A percentile compares a stretch with the other conserved stretches of the same genome.
Conservation (phyloP, 2,329 filamentous ascomycete genomes). For the Xylariaceae sp. region DNA sequence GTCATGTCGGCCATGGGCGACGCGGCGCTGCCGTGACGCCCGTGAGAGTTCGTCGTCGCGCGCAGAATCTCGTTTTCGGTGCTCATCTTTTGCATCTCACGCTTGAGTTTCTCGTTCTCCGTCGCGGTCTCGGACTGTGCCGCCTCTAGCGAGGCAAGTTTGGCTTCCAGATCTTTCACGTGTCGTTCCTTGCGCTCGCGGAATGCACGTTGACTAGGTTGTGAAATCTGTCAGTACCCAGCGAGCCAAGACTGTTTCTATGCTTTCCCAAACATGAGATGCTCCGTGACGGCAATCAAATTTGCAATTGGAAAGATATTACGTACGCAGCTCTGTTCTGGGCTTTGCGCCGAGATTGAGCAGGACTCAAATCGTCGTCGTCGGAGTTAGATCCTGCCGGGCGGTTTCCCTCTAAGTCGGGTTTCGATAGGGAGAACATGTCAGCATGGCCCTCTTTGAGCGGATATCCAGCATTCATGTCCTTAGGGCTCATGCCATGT, state of each 20-base stretch:
- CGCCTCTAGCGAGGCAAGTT: slow-evolving; percentile 71
- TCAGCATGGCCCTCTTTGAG: slow-evolving; percentile 29
- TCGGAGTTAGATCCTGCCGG: slow-evolving; percentile 48
- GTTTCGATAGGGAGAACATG: slow-evolving; percentile 34
- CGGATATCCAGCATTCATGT: slow-evolving; percentile 15
- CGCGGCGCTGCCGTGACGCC: slow-evolving; percentile 33
- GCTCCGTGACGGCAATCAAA: not conserved
- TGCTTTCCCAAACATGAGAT: not conserved
- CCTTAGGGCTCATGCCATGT: slow-evolving; percentile 26
- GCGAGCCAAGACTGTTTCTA: not conserved
- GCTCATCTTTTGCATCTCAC: slow-evolving; percentile 73
- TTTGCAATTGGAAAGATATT: not conserved
- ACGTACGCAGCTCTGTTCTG: slow-evolving; percentile 59
- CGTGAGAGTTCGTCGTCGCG: slow-evolving; percentile 56
- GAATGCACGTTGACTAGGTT: slow-evolving; percentile 79
- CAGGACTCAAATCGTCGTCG: slow-evolving; percentile 50
- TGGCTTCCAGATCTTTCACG: slow-evolving; percentile 86
- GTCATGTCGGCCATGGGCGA: slow-evolving; percentile 42
- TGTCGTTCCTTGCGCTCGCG: slow-evolving; percentile 93
- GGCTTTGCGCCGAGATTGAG: slow-evolving; percentile 54
- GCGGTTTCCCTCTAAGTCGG: slow-evolving; percentile 37
- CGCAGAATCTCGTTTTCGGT: slow-evolving; percentile 92
- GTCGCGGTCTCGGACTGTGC: slow-evolving; percentile 65
- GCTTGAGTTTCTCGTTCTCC: slow-evolving; percentile 83
- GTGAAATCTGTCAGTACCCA: slow-evolving; percentile 5